Conservation (phyloP, 495 filamentous ascomycete species). For the Evansstolkia leycettana region DNA sequence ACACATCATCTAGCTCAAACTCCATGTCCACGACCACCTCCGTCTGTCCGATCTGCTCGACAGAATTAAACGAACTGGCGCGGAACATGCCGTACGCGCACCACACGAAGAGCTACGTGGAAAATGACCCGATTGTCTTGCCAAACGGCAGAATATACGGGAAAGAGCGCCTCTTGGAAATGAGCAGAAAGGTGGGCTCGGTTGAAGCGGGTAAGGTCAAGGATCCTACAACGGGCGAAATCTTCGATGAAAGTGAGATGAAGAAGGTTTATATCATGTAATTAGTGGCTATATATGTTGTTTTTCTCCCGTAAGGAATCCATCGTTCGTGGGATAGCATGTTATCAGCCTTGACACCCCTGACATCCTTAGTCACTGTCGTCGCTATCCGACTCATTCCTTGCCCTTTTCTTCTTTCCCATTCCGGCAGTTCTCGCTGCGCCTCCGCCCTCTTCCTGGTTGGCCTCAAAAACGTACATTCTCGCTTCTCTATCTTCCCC, state of each 20-base stretch:
- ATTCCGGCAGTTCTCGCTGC: neutral
- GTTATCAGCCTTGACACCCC: too few species aligned
- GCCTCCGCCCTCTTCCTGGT: conserved; percentile 33
- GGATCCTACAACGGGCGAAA: conserved; percentile 66
- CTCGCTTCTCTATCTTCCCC: conserved; percentile 65
- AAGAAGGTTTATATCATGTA: conserved; percentile 87
- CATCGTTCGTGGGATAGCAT: too few species aligned
- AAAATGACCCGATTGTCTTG: conserved; percentile 72
- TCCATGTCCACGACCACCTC: conserved; percentile 45
- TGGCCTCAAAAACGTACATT: conserved; percentile 67
- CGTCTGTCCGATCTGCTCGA: conserved; percentile 90
- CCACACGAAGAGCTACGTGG: conserved; percentile 84
- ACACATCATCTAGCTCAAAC: conserved; percentile 45
- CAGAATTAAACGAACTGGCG: conserved; percentile 85
- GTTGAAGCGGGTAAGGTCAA: conserved; percentile 50
- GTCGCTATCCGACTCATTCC: conserved; percentile 32
- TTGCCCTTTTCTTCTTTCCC: conserved; percentile 28
- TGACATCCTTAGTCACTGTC: too few species aligned
- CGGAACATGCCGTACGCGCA: conserved; percentile 83
- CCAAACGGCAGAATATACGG: conserved; percentile 86
- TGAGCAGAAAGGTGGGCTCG: conserved; percentile 52
- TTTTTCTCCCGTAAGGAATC: too few species aligned
- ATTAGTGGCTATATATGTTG: neutral
- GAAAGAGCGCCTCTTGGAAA: conserved; percentile 55
- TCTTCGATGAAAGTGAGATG: conserved; percentile 46